A percentile compares a stretch with the other conserved stretches of the same genome.
phyloP scores from a whole-genome alignment of 192 early-diverging fungal species.

The Haplosporangium gracile region DNA sequence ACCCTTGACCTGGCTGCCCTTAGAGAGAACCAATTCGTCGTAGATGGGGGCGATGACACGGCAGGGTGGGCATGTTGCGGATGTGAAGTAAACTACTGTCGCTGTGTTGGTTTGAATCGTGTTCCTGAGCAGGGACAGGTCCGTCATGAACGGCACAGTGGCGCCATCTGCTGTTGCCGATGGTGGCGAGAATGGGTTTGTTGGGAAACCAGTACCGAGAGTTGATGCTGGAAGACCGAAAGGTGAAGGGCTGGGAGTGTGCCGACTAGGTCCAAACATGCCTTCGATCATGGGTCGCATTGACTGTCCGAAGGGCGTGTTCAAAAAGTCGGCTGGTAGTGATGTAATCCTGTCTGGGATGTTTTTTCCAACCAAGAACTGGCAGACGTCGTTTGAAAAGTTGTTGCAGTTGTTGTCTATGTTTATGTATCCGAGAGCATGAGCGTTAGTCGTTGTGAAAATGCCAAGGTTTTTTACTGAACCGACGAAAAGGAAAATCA shows the following conservation, averaged over 20 bases:
- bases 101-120: slow-evolving; percentile 62
- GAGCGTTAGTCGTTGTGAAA: not conserved
- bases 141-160: slow-evolving; percentile 54
- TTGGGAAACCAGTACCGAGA: not conserved
- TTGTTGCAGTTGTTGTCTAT: slow-evolving; percentile 89
- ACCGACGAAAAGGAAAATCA: too few species aligned
- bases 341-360: slow-evolving; percentile 85
- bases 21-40: slow-evolving; percentile 67
- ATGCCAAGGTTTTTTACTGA: not conserved
- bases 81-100: slow-evolving; percentile 80
- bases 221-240: not conserved
- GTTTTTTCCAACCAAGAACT: slow-evolving; percentile 80
- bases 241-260: slow-evolving; percentile 8
- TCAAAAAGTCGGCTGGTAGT: slow-evolving; percentile 76
- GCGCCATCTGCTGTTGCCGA: slow-evolving; percentile 25
- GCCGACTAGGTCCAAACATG: slow-evolving; percentile 71
- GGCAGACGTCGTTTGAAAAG: slow-evolving; percentile 81
- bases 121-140: slow-evolving; percentile 56
- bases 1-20: slow-evolving; percentile 65
- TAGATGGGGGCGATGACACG: slow-evolving; percentile 77
- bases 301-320: slow-evolving; percentile 74
- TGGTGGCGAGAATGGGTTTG: slow-evolving; percentile 38
- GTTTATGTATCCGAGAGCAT: not conserved
- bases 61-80: slow-evolving; percentile 77
- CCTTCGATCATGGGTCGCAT: slow-evolving; percentile 76